phyloP scores from a whole-genome alignment of 169 alveolate species.

The Plasmodium reichenowi region DNA sequence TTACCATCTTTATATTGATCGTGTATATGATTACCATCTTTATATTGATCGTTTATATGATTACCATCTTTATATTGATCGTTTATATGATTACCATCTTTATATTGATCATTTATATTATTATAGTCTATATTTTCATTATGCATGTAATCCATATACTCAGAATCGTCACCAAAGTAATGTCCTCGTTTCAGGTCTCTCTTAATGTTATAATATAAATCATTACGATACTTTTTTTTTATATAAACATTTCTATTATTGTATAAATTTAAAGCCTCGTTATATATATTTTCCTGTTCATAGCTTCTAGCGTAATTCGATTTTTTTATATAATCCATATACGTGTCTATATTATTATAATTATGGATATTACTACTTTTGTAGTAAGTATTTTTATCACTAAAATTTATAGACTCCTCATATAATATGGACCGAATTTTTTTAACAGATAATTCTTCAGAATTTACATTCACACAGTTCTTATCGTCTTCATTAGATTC shows the following conservation, averaged over 20 bases:
- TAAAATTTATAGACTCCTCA: constrained; percentile 39
- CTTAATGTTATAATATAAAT: constrained; percentile 10
- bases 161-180: constrained; percentile 43
- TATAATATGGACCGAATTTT: constrained; percentile 32
- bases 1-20: neutral
- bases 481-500: constrained; percentile 12
- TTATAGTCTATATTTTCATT: neutral
- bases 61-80: neutral
- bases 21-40: neutral
- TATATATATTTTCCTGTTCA: constrained; percentile 62
- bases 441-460: constrained; percentile 14
- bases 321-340: constrained; percentile 29
- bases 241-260: constrained; percentile 38
- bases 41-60: neutral
- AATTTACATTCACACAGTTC: neutral
- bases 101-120: neutral
- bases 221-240: constrained; percentile 34
- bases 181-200: neutral
- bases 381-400: constrained; percentile 54
- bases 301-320: constrained; percentile 63
- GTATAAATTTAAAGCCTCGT: constrained; percentile 42
- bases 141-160: neutral
- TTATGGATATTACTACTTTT: constrained; percentile 41
- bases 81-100: neutral
- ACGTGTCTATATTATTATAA: constrained; percentile 38